Base-by-base conservation (phyloP, 495 filamentous ascomycete species). In the Lepraria neglecta region DNA sequence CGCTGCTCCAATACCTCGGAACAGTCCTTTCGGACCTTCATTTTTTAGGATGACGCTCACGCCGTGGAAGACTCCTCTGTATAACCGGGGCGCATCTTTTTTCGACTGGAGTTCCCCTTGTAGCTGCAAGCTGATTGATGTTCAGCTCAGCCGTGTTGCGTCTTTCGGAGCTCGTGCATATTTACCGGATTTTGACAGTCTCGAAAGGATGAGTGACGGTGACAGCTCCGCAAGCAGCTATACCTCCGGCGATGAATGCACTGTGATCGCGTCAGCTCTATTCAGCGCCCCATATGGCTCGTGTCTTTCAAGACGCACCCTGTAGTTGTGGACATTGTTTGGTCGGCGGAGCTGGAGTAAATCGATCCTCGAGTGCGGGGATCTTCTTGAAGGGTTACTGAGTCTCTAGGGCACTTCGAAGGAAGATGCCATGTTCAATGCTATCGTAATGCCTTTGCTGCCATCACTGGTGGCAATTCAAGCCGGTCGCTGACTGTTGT, bases 191-290 rank as follows among this genome's bases (percentile, higher is more conserved):
- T 84, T 99, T 99, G 61, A 97, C 91, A 7, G 94, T 97, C 76
- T 99, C 94, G 77, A 97, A 97, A 62, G 91, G 90, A 74, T 99
- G 94, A 44, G 94, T 99, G 51, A 95, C 92, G 4, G 94, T 97
- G 56, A 99, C 95, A 57, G 94, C 94, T 65, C 94, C 94, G 75
- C 91, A 96, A 57, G 95, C 94, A 66, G 94, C 94, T 70, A 97
- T 88, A 63, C 94, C 94, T 72, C 94, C 94, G 30, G 94, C 91
- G 65, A 97, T 81, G 80, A 99, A 99, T 11, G 83, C 81, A 47
- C 83, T 85, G 56, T 35, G 46, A 10, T 46, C 52, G 21, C n/a
- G 28, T 69, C 31, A 50, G 44, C 35, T 33, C 35, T 10, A 11
- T 38, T 0, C 35, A 2, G 35, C 9, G 2, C 35, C 35, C 6